Percentiles rank a stretch among this genome's conserved stretches.
phyloP scores from a whole-genome alignment of 345 rosid species.

The Populus tremula region DNA sequence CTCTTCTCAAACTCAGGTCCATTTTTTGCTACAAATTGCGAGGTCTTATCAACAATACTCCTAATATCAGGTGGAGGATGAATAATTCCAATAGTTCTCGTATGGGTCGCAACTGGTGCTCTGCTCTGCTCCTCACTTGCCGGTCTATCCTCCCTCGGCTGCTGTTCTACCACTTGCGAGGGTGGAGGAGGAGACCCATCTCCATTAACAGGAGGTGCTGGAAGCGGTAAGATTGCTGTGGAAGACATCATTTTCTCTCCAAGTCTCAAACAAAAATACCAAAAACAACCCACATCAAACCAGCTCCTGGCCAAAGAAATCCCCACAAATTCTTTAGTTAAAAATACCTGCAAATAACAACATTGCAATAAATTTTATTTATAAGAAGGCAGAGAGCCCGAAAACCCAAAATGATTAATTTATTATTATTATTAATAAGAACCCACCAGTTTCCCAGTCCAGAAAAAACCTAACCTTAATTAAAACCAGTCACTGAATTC shows the following conservation, averaged over 20 bases:
- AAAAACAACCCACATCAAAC: neutral
- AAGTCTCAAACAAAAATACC: neutral
- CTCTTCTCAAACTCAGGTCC: constrained; percentile 80
- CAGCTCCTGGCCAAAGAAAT: neutral
- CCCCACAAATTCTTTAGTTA: neutral
- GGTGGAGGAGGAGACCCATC: constrained; percentile 57
- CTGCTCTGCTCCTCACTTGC: constrained; percentile 42
- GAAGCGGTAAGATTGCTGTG: constrained; percentile 60
- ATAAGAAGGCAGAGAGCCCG: neutral
- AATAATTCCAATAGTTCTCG: constrained; percentile 75
- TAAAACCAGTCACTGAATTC: neutral
- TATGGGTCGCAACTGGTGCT: constrained; percentile 65
- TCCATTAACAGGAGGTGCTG: constrained; percentile 73
- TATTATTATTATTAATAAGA: too few relatives aligned
- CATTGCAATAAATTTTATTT: neutral
- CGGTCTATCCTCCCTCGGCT: constrained; percentile 31
- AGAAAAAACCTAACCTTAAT: neutral
- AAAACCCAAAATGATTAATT: neutral
- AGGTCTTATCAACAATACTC: constrained; percentile 76
- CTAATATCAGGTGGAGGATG: constrained; percentile 85
- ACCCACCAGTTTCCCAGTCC: neutral
- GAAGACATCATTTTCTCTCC: constrained; percentile 40
- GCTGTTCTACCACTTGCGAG: constrained; percentile 51
- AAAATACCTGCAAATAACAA: neutral
- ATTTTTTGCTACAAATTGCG: constrained; percentile 67